Evolutionary conservation across 176 grass and related monocot species (phyloP).

Genomic region (Cymbopogon citratus): DNA sequence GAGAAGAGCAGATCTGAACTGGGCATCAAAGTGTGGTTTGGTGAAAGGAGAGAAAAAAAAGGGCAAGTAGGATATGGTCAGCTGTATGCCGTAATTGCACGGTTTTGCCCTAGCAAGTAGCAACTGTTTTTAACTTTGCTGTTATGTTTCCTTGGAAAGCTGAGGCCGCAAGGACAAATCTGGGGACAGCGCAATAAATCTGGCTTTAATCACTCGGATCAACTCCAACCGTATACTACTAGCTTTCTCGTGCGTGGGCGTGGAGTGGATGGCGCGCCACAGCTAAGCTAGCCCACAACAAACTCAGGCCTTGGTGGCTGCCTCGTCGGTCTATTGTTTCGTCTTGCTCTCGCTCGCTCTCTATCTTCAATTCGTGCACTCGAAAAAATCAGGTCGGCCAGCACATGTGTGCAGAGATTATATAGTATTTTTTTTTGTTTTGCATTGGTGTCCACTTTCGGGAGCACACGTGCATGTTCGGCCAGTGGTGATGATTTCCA

Average conservation of each 20-base stretch:
- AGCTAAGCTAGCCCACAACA: background rate
- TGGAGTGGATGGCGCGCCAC: background rate
- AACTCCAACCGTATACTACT: background rate
- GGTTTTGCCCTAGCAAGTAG: background rate
- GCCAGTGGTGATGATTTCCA: background rate
- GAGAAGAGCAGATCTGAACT: conserved; percentile 24
- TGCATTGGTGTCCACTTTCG: background rate
- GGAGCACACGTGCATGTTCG: background rate
- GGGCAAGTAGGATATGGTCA: background rate
- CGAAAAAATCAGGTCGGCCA: no score
- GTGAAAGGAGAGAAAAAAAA: conserved; percentile 4
- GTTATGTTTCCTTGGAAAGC: conserved; percentile 13
- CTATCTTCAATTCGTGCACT: no score
- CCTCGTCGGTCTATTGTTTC: background rate
- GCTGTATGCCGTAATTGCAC: conserved; percentile 11
- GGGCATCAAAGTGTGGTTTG: conserved; percentile 22
- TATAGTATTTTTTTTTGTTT: background rate
- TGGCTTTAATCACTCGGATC: conserved; percentile 25
- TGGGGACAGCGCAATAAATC: conserved; percentile 40
- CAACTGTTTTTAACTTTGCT: background rate
- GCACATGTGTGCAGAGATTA: background rate
- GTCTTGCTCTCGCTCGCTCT: background rate
- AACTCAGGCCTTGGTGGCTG: background rate
- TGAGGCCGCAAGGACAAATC: conserved; percentile 15
- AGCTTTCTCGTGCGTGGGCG: conserved; percentile 28